Conservation (phyloP, 148 eudicot species). For the Agrostemma githago region DNA sequence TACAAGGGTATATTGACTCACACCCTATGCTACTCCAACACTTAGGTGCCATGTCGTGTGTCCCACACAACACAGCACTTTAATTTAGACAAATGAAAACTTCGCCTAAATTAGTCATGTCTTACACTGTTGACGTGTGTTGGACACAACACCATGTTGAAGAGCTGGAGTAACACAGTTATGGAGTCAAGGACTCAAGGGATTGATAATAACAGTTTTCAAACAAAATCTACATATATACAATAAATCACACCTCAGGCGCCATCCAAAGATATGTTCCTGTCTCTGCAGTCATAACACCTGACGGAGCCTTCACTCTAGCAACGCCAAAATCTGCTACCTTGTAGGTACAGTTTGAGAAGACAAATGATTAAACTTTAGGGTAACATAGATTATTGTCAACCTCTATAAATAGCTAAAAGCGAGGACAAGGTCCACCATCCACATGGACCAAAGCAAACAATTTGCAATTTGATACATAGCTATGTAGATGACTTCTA, state of each 20-base stretch:
- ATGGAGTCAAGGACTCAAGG: no score
- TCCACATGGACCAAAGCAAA: background rate
- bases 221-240: background rate
- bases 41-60: no score
- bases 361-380: background rate
- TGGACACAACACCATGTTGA: no score
- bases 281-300: constrained; percentile 99
- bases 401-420: background rate
- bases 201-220: background rate
- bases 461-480: background rate
- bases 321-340: constrained; percentile 99
- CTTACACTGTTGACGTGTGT: no score
- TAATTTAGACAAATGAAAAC: no score
- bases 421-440: background rate
- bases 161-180: no score
- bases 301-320: constrained; percentile 83
- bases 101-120: no score
- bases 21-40: no score
- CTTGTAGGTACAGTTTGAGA: constrained; percentile 30
- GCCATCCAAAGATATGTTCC: constrained; percentile 99
- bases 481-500: background rate
- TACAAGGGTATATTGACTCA: no score
- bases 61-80: no score
- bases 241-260: constrained; percentile 65
- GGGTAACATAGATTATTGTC: background rate